phyloP scores from a whole-genome alignment of 2,329 filamentous ascomycete genomes.

The Cladobotryum protrusum region DNA sequence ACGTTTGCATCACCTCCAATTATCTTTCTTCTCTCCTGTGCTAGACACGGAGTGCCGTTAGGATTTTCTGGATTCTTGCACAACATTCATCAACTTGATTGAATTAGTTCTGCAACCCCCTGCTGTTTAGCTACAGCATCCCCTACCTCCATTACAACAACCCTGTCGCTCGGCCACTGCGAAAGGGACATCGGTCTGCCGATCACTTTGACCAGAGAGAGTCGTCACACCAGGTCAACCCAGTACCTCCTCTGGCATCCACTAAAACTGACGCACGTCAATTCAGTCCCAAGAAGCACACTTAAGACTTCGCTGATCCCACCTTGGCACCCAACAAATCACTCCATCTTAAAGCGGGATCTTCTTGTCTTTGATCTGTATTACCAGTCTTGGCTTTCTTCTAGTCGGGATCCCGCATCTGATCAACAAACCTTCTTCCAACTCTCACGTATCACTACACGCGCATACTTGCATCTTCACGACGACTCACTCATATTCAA shows the following conservation, averaged over 20 bases:
- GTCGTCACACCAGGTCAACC: conserved; percentile 40
- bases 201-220: conserved; percentile 47
- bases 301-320: conserved; percentile 58
- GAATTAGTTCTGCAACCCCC: conserved; percentile 28
- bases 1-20: too few species aligned
- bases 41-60: not conserved
- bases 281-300: conserved; percentile 34
- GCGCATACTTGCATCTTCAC: conserved; percentile 1
- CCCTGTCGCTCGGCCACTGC: conserved; percentile 41
- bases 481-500: conserved; percentile 2
- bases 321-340: conserved; percentile 29
- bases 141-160: conserved; percentile 36
- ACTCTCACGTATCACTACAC: not conserved
- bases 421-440: conserved; percentile 40
- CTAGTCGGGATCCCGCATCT: conserved; percentile 43
- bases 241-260: conserved; percentile 17
- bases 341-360: conserved; percentile 29
- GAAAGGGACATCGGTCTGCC: conserved; percentile 47
- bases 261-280: conserved; percentile 33
- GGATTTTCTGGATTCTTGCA: too few species aligned
- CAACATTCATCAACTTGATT: conserved; percentile 11
- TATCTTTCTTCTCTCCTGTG: too few species aligned
- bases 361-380: conserved; percentile 36
- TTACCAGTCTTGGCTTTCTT: conserved; percentile 36
- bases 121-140: conserved; percentile 23